These are phyloP conservation scores for Daldinia sp. DNA, from an alignment of 2,329 filamentous ascomycete species.

Conservation along the genomic window DNA sequence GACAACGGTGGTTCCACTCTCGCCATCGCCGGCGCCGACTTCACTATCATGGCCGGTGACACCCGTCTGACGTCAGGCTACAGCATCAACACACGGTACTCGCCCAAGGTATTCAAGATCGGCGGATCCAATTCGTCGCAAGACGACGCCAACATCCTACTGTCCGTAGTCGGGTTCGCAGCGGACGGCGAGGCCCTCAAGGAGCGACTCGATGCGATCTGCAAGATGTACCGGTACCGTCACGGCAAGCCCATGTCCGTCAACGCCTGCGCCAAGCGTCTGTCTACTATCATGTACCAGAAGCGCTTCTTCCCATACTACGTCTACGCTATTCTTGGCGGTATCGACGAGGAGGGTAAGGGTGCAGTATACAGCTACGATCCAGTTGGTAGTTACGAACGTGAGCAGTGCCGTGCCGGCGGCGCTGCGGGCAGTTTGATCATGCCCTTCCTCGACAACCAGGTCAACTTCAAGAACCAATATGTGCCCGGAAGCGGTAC, in stretches of 20 bases:
- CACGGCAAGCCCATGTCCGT: constrained; percentile 97
- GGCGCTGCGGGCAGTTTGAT: constrained; percentile 94
- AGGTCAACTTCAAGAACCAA: constrained; percentile 99
- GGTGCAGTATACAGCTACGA: constrained; percentile 98
- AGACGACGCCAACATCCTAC: constrained; percentile 84
- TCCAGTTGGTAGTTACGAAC: constrained; percentile 96
- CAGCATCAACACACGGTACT: constrained; percentile 97
- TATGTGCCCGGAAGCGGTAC: constrained; percentile 88
- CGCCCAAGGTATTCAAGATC: constrained; percentile 97
- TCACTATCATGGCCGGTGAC: constrained; percentile 96
- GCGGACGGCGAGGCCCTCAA: constrained; percentile 94
- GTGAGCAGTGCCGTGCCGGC: constrained; percentile 94
- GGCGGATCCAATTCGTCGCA: constrained; percentile 90
- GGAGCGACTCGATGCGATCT: constrained; percentile 91
- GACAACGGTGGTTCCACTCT: constrained; percentile 98
- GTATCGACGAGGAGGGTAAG: constrained; percentile 92
- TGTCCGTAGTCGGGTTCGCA: constrained; percentile 95
- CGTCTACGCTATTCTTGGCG: constrained; percentile 91
- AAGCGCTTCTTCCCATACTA: constrained; percentile 99
- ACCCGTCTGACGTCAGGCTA: constrained; percentile 96
- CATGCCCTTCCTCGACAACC: constrained; percentile 99
- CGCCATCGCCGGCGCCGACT: constrained; percentile 92
- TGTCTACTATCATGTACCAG: constrained; percentile 94
- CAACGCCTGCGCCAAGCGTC: constrained; percentile 91
- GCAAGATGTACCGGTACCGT: constrained; percentile 99